A percentile compares a stretch with the other conserved stretches of the same genome.
Evolutionary conservation across 2,329 filamentous ascomycete species (phyloP).

Genomic region (Diaporthe aspalathi): DNA sequence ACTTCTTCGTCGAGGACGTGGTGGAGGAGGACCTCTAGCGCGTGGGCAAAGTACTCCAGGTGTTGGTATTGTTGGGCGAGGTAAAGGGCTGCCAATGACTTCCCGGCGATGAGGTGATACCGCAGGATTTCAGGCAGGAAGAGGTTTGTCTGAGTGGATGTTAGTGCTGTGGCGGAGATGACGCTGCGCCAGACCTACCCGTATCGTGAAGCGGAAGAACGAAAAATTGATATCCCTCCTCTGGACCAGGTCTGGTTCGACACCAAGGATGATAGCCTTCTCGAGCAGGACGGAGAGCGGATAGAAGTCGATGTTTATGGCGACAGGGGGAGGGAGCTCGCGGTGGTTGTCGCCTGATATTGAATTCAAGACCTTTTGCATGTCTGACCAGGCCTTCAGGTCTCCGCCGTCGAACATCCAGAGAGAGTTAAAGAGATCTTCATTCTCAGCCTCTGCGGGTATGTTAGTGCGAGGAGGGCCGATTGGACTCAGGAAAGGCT

Average conservation of each 20-base stretch:
- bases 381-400: conserved; percentile 88
- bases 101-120: conserved; percentile 79
- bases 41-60: conserved; percentile 92
- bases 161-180: conserved; percentile 37
- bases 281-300: conserved; percentile 87
- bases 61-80: conserved; percentile 87
- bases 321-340: conserved; percentile 79
- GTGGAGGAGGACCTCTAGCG: conserved; percentile 90
- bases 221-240: conserved; percentile 91
- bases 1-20: conserved; percentile 95
- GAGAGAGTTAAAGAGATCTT: conserved; percentile 82
- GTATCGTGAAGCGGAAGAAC: conserved; percentile 86
- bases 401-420: conserved; percentile 94
- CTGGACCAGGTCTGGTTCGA: conserved; percentile 94
- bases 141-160: conserved; percentile 77
- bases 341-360: conserved; percentile 72
- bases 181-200: conserved; percentile 67
- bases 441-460: conserved; percentile 50
- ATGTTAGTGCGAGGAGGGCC: conserved; percentile 40
- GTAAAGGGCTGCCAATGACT: conserved; percentile 82
- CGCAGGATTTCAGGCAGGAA: conserved; percentile 91
- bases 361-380: conserved; percentile 83
- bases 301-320: conserved; percentile 93
- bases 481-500: conserved; percentile 61
- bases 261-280: conserved; percentile 89